A percentile compares a stretch with the other conserved stretches of the same genome.
Evolutionary conservation across 768 basidiomycete species (phyloP).

Genomic region (Tephrocybe rancida): DNA sequence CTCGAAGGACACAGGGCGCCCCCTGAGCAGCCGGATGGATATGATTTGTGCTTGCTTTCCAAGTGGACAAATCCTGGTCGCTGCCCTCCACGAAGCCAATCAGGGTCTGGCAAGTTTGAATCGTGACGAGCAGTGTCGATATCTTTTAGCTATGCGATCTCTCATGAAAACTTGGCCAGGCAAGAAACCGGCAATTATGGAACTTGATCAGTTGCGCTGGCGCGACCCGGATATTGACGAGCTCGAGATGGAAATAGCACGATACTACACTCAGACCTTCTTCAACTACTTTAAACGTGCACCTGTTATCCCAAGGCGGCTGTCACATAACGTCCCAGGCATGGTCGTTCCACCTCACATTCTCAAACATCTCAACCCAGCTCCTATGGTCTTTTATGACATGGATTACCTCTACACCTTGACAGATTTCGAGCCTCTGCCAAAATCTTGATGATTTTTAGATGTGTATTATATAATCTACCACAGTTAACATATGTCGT

Average conservation of each 20-base stretch:
- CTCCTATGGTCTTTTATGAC: slow-evolving; percentile 5
- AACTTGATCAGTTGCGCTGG: not conserved
- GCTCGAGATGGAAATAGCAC: slow-evolving; percentile 1
- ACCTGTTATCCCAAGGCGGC: slow-evolving; percentile 6
- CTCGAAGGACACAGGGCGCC: too few species aligned
- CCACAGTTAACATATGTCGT: too few species aligned
- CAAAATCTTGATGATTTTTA: too few species aligned
- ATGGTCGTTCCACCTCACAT: not conserved
- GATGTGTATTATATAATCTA: too few species aligned
- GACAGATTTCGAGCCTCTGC: slow-evolving; percentile 5
- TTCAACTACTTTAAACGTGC: slow-evolving; percentile 13
- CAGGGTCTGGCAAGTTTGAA: slow-evolving; percentile 7
- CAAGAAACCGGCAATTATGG: not conserved
- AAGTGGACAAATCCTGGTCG: not conserved
- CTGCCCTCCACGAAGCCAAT: slow-evolving; percentile 6
- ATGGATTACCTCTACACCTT: slow-evolving; percentile 1
- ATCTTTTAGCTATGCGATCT: slow-evolving; percentile 1
- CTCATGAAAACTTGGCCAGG: slow-evolving; percentile 8
- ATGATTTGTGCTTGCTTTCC: slow-evolving; percentile 6
- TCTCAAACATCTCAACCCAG: not conserved
- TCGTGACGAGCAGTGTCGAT: not conserved
- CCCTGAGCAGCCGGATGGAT: slow-evolving; percentile 1
- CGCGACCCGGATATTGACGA: not conserved
- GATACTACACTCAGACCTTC: slow-evolving; percentile 9
- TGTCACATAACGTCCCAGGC: slow-evolving; percentile 1